Evolutionary conservation across 2,329 filamentous ascomycete species (phyloP).

Genomic region (Cladophialophora carrionii): DNA sequence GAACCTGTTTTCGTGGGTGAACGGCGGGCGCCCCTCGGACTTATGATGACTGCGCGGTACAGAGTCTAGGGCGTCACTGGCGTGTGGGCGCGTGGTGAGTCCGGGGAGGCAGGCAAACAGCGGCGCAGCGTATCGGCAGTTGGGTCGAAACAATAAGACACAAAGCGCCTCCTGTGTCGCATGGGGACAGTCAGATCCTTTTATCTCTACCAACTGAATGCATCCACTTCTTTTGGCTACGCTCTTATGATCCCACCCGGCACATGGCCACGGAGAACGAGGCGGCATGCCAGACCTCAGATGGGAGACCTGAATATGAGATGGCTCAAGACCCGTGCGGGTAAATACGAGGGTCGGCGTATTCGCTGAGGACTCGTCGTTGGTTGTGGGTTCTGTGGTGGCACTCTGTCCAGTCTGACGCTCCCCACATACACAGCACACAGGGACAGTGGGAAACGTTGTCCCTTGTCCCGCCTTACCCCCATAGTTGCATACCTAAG

Average conservation of each 20-base stretch:
- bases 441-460: background rate
- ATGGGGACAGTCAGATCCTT: background rate
- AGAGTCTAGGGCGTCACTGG: background rate
- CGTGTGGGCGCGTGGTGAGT: background rate
- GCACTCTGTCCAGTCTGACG: background rate
- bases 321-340: background rate
- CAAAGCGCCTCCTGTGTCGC: background rate
- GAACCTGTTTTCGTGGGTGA: background rate
- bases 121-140: conserved; percentile 3
- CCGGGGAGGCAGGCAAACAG: background rate
- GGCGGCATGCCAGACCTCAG: background rate
- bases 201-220: background rate
- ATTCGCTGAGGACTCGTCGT: background rate
- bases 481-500: background rate
- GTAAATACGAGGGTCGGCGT: background rate
- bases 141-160: background rate
- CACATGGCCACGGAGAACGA: background rate
- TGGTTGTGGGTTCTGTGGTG: conserved; percentile 4
- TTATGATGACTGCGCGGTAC: background rate
- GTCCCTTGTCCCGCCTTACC: background rate
- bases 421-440: conserved; percentile 1
- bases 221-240: background rate
- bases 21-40: background rate
- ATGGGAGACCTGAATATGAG: background rate
- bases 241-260: background rate